Evolutionary conservation across 2,329 filamentous ascomycete genomes (phyloP), one percentile per base, ranked within the genome.

Genomic region (Colletotrichum lini): DNA sequence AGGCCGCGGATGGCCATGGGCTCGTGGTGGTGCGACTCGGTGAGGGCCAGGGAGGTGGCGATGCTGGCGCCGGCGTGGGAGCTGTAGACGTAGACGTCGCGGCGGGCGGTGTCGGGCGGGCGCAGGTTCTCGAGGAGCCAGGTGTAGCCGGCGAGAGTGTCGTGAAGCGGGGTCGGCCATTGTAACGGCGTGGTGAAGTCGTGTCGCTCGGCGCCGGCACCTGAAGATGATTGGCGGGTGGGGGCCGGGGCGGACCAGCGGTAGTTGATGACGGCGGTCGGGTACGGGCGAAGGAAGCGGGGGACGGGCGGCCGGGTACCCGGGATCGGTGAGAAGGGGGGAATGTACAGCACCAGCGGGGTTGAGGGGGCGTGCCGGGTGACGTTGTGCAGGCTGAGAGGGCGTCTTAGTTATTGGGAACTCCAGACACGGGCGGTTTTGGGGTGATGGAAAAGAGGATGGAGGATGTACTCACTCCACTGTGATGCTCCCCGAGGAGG

Each of bases 161-260:
- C 90, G 72, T 91, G 88, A 30, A 91, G 77, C 1, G 89, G 88
- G 1, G 82, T 84, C 1, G 90, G 89, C 86, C 90, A 91, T 61
- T 78, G 77, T 1, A 82, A 75, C 7, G 79, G 78, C 16, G 76
- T 73, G n/a, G 61, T 49, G 65, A 73, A 70, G 66, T 70, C 64
- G n/a, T 53, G 42, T 30, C 67, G 38, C 26, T n/a, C n/a, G 12
- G 54, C 26, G 75, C 71, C 26, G 53, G 61, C 72, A 56, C 49
- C 54, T 54, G 52, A 63, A n/a, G 44, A 49, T 30, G 26, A 70
- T 42, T 9, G 57, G 56, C 1, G 58, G 76, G 38, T 60, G 62
- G 49, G 30, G 58, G 21, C 61, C 26, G 74, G 75, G 50, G 76
- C 78, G 9, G 77, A 77, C 90, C 90, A 92, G 18, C 89, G 84